phyloP scores from a whole-genome alignment of 176 grass and related monocot genomes.

The Oropetium thomaeum region DNA sequence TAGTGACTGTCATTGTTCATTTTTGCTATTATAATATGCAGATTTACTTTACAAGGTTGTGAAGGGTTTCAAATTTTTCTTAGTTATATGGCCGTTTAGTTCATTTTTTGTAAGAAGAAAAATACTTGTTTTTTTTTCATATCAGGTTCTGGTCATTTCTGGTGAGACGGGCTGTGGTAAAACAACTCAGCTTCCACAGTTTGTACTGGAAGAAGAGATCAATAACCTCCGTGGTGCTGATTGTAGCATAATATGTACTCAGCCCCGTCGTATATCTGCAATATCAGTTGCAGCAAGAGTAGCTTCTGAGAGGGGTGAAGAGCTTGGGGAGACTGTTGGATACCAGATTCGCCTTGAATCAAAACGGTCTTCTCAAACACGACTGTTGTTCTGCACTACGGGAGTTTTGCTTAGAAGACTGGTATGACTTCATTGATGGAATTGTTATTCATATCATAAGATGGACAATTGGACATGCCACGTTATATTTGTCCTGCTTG shows the following conservation, averaged over 20 bases:
- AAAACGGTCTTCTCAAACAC: constrained; percentile 73
- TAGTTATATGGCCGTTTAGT: background rate
- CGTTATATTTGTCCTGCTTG: constrained; percentile 16
- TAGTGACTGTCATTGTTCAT: constrained; percentile 4
- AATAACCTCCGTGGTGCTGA: constrained; percentile 64
- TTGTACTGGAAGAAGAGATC: constrained; percentile 94
- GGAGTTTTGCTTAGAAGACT: constrained; percentile 90
- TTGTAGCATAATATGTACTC: constrained; percentile 96
- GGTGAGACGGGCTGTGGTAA: constrained; percentile 97
- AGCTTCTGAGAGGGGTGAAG: constrained; percentile 86
- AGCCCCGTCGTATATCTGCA: constrained; percentile 93
- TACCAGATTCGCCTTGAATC: constrained; percentile 94
- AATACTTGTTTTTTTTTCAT: constrained; percentile 9
- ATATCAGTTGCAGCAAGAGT: constrained; percentile 88
- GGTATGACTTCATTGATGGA: constrained; percentile 43
- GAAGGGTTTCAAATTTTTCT: constrained; percentile 9
- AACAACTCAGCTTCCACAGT: constrained; percentile 95
- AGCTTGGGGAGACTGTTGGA: constrained; percentile 83
- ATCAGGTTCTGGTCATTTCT: constrained; percentile 92
- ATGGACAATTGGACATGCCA: background rate
- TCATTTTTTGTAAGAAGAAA: background rate
- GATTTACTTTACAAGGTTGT: constrained; percentile 11
- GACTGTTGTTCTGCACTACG: constrained; percentile 91
- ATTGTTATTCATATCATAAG: constrained; percentile 23
- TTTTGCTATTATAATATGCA: background rate